Conservation (phyloP, 139 green algal genomes). For the Chlamydomonas eustigma region DNA sequence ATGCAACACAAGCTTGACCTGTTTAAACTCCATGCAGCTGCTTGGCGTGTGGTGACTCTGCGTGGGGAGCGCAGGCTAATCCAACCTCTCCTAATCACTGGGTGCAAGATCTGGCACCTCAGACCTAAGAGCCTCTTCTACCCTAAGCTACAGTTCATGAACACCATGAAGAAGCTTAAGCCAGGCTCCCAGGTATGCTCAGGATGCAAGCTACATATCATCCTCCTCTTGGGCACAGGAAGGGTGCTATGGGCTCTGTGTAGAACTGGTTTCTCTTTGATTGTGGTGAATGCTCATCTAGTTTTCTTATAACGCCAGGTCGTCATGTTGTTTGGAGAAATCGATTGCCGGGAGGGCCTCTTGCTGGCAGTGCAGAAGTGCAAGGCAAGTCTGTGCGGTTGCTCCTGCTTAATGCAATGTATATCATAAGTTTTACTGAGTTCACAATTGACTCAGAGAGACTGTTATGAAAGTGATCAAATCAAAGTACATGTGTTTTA, state of each 20-base stretch:
- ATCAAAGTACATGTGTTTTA: background rate
- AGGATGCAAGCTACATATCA: background rate
- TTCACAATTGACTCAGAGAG: background rate
- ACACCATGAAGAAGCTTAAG: constrained; percentile 37
- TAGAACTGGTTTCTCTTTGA: too few relatives aligned
- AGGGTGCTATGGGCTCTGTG: background rate
- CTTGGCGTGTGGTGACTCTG: constrained; percentile 44
- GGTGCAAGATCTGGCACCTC: constrained; percentile 82
- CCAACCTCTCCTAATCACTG: constrained; percentile 63
- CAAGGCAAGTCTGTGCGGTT: constrained; percentile 35
- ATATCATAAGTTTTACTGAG: too few relatives aligned
- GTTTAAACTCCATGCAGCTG: constrained; percentile 21
- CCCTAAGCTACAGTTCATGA: constrained; percentile 55
- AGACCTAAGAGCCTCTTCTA: constrained; percentile 58
- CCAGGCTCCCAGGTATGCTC: constrained; percentile 21
- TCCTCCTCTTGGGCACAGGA: background rate
- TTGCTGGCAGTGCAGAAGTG: constrained; percentile 70
- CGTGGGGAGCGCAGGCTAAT: constrained; percentile 47
- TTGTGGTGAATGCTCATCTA: background rate
- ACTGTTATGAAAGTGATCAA: background rate
- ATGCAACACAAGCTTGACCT: background rate
- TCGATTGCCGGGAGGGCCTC: constrained; percentile 83
- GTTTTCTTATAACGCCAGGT: constrained; percentile 33
- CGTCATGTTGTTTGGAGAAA: constrained; percentile 76
- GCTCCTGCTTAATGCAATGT: too few relatives aligned